A percentile compares a stretch with the other conserved stretches of the same genome.
Conservation (phyloP, 2,329 filamentous ascomycete species). For the Emmonsia crescens region DNA sequence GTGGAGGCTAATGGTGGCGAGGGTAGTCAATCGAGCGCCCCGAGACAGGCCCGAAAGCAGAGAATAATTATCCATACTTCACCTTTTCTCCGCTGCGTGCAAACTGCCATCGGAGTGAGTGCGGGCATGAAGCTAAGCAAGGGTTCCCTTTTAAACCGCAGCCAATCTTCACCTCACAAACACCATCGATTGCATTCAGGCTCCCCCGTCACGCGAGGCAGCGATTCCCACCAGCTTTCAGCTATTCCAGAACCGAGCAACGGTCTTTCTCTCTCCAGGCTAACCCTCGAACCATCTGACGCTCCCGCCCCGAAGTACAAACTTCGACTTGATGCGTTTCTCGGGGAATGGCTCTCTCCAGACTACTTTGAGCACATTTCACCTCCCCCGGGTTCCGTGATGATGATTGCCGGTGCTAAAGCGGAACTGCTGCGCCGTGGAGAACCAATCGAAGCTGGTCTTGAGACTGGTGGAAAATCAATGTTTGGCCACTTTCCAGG, state of each 20-base stretch:
- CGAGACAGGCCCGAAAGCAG: slow-evolving; percentile 45
- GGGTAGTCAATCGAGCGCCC: background rate
- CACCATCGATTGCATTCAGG: slow-evolving; percentile 22
- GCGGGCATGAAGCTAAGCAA: slow-evolving; percentile 57
- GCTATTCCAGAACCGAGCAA: slow-evolving; percentile 27
- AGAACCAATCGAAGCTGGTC: slow-evolving; percentile 44
- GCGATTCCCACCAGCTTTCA: slow-evolving; percentile 18
- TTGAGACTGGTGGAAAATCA: slow-evolving; percentile 27
- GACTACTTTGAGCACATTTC: slow-evolving; percentile 91
- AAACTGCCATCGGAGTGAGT: slow-evolving; percentile 80
- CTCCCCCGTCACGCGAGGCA: slow-evolving; percentile 15
- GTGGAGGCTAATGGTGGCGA: slow-evolving; percentile 29
- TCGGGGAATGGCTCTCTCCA: slow-evolving; percentile 90
- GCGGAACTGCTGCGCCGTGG: slow-evolving; percentile 70
- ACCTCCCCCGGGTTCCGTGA: slow-evolving; percentile 69
- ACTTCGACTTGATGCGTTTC: slow-evolving; percentile 77
- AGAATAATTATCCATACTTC: slow-evolving; percentile 82
- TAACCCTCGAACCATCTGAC: background rate
- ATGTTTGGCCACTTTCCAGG: slow-evolving; percentile 42
- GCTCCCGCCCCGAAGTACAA: slow-evolving; percentile 12
- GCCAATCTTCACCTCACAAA: background rate
- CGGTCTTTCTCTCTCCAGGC: background rate
- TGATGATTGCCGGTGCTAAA: slow-evolving; percentile 85
- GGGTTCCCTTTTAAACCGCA: background rate
- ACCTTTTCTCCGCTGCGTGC: slow-evolving; percentile 86